Conservation (phyloP, 495 filamentous ascomycete species). For the Daldinia childiae region DNA sequence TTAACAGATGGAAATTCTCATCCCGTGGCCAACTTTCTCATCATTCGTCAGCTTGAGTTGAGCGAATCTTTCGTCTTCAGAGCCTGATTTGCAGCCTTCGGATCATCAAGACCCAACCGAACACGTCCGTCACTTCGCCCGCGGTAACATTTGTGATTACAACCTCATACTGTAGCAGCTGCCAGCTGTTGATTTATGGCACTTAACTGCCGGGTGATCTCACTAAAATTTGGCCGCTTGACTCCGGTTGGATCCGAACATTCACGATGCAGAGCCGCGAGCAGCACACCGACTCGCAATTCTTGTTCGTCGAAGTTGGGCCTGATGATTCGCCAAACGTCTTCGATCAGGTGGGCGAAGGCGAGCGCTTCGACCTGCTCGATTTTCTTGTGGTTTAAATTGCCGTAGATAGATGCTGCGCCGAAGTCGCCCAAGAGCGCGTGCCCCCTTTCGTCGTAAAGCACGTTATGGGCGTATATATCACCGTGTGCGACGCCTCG, state of each 20-base stretch:
- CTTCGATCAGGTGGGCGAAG: conserved; percentile 56
- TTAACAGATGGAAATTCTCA: background rate
- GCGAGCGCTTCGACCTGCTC: conserved; percentile 56
- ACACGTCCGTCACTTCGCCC: background rate
- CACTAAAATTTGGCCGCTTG: conserved; percentile 26
- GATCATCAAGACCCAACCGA: conserved; percentile 11
- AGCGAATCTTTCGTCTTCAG: background rate
- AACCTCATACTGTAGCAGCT: conserved; percentile 17
- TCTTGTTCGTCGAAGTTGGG: conserved; percentile 38
- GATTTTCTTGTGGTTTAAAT: conserved; percentile 26
- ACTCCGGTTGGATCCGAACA: conserved; percentile 26
- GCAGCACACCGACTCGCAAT: conserved; percentile 25
- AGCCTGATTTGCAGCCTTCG: background rate
- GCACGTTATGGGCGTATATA: conserved; percentile 56
- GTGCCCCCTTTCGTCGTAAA: conserved; percentile 52
- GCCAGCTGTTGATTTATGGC: conserved; percentile 27
- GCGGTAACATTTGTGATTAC: conserved; percentile 28
- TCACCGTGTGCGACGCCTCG: conserved; percentile 56
- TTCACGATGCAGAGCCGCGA: conserved; percentile 35
- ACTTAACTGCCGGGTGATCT: conserved; percentile 41
- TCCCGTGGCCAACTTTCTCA: background rate
- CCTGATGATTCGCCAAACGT: conserved; percentile 47
- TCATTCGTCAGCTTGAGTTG: background rate
- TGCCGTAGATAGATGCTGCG: conserved; percentile 57
- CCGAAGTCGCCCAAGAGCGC: conserved; percentile 57